These are phyloP conservation scores for Claviceps humidiphila DNA, from an alignment of 2,329 filamentous ascomycete species.

Conservation along the genomic window DNA sequence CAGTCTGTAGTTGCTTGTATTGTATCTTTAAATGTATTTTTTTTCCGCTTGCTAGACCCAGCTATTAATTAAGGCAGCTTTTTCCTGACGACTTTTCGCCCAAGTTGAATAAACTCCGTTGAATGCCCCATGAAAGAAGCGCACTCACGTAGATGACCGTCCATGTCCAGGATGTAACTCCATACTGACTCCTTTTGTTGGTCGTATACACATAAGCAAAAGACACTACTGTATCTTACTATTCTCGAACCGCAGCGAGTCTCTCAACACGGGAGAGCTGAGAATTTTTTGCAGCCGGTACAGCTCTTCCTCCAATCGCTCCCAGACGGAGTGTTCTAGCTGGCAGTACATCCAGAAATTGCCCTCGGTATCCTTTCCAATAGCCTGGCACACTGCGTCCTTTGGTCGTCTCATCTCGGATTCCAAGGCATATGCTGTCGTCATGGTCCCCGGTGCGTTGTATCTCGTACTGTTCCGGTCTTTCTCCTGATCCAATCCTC, in stretches of 20 bases:
- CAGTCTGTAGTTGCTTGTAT: too few species aligned
- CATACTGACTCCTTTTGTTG: too few species aligned
- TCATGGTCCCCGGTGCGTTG: constrained; percentile 6
- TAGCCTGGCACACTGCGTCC: constrained; percentile 1
- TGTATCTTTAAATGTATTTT: too few species aligned
- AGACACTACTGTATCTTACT: too few species aligned
- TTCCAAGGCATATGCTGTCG: constrained; percentile 1
- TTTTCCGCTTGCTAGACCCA: too few species aligned
- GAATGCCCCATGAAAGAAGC: too few species aligned
- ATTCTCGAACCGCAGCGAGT: constrained; percentile 1
- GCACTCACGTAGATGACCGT: too few species aligned
- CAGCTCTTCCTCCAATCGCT: constrained; percentile 6
- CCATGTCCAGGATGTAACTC: too few species aligned
- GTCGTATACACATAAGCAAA: not conserved
- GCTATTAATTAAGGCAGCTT: too few species aligned
- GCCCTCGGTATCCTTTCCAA: constrained; percentile 4
- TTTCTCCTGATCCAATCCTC: not conserved
- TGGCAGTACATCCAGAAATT: constrained; percentile 7
- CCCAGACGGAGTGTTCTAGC: constrained; percentile 6
- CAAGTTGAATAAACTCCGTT: too few species aligned
- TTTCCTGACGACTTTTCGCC: too few species aligned
- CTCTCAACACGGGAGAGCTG: constrained; percentile 5
- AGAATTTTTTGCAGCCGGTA: constrained; percentile 5
- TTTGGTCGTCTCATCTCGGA: not conserved
- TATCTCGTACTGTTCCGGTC: not conserved